A percentile compares a stretch with the other conserved stretches of the same genome.
phyloP scores from a whole-genome alignment of 1,284 basidiomycete species.

The Veloporphyrellus conicus region DNA sequence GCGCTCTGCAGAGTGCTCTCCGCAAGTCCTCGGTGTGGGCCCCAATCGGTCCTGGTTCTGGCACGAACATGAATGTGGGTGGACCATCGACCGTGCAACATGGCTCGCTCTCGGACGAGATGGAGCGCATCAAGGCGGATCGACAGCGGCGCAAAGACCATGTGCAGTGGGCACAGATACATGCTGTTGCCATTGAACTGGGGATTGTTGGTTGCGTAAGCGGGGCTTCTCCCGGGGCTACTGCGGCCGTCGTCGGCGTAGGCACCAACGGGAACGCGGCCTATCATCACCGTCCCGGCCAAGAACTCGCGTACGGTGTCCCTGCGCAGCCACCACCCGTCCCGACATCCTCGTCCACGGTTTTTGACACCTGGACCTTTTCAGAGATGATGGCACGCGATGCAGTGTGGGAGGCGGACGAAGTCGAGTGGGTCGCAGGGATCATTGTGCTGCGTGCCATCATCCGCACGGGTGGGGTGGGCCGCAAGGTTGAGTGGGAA shows the following conservation, averaged over 20 bases:
- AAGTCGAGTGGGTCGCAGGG: constrained; percentile 62
- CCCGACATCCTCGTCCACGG: neutral
- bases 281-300: constrained; percentile 14
- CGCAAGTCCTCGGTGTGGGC: constrained; percentile 52
- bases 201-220: constrained; percentile 32
- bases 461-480: constrained; percentile 44
- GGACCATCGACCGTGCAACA: constrained; percentile 1
- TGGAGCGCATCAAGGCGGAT: constrained; percentile 55
- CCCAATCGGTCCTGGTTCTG: constrained; percentile 3
- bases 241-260: neutral
- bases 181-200: constrained; percentile 54
- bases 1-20: constrained; percentile 52
- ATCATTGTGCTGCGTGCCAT: constrained; percentile 51
- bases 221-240: neutral
- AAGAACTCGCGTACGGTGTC: constrained; percentile 21
- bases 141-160: constrained; percentile 54
- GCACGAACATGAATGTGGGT: neutral
- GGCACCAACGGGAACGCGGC: constrained; percentile 5
- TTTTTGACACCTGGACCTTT: constrained; percentile 28
- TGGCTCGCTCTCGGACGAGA: constrained; percentile 45
- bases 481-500: constrained; percentile 47
- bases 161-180: constrained; percentile 59
- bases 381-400: constrained; percentile 55
- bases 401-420: constrained; percentile 56
- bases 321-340: neutral